Base-by-base conservation (phyloP, 495 filamentous ascomycete species). In the Neohortaea acidophila region DNA sequence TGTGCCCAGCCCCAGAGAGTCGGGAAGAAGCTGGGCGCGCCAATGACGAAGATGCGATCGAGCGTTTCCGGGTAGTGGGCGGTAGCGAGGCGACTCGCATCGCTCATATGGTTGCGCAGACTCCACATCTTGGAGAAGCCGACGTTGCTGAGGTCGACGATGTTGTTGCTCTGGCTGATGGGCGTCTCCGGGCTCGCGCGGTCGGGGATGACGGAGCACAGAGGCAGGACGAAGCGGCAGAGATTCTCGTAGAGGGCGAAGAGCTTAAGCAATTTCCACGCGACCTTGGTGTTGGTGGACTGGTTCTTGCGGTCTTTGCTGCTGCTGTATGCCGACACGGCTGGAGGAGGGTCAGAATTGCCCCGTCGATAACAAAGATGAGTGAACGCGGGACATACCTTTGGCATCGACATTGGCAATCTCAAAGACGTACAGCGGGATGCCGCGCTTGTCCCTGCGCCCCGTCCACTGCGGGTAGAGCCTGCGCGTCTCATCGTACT, bases 1-100 rank as follows among this genome's bases (percentile, higher is more conserved):
- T 92, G 91, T 59, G 91, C 78, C 85, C 85, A 92, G 45, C 79
- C 71, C 85, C 85, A 92, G 36, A 94, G 81, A 9, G 84, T 91
- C 21, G 81, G 81, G 62, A 94, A 94, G 68, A 91, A 94, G 29
- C 72, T 66, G 3, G 85, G 85, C 0, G 85, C 85, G 31, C 84
- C 83, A 44, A 94, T 80, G 52, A 94, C 77, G 55, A 86, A 89
- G 41, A 86, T 84, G 14, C 81, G 67, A 55, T 89, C 83, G 34
- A 94, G 59, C 2, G 83, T 92, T 58, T 94, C 85, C 0, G 85
- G 85, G 53, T 92, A 94, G 59, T 89, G 81, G 2, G 83, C 82
- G 12, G 84, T 91, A n/a, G 84, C 83, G 33, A 92, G 66, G 28
- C 69, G 69, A 56, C 75, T 81, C 0, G 84, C 81, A 54, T 85